Conservation (phyloP, 164 flowering plant genomes). For the Piper betle region DNA sequence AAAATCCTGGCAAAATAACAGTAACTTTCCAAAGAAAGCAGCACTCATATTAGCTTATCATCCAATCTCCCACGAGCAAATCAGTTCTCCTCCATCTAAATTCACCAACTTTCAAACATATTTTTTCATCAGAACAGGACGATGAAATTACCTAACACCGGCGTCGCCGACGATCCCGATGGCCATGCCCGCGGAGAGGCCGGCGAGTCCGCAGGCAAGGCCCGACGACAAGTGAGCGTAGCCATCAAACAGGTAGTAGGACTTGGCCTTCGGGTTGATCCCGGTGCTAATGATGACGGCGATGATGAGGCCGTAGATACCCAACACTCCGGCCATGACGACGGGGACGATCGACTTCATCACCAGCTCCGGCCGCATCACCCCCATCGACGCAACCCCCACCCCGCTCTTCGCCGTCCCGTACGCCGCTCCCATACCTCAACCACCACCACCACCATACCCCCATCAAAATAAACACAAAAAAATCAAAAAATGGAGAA, state of each 20-base stretch:
- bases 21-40: too few relatives aligned
- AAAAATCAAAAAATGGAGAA: background rate
- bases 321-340: slow-evolving; percentile 89
- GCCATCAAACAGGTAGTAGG: slow-evolving; percentile 73
- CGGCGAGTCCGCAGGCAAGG: slow-evolving; percentile 83
- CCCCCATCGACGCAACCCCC: slow-evolving; percentile 88
- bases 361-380: slow-evolving; percentile 87
- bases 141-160: slow-evolving; percentile 49
- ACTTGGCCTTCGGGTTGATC: slow-evolving; percentile 76
- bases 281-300: slow-evolving; percentile 89
- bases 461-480: background rate
- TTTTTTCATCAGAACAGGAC: background rate
- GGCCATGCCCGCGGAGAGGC: slow-evolving; percentile 92
- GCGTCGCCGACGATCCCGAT: slow-evolving; percentile 86
- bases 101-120: background rate
- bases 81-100: background rate
- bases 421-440: slow-evolving; percentile 95
- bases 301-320: slow-evolving; percentile 73
- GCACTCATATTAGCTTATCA: too few relatives aligned
- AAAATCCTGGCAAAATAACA: too few relatives aligned
- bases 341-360: slow-evolving; percentile 89
- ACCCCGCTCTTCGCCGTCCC: slow-evolving; percentile 92
- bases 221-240: slow-evolving; percentile 82
- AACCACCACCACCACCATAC: background rate
- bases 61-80: background rate